Conservation (phyloP, 768 basidiomycete species). For the Amanita polypyramis region DNA sequence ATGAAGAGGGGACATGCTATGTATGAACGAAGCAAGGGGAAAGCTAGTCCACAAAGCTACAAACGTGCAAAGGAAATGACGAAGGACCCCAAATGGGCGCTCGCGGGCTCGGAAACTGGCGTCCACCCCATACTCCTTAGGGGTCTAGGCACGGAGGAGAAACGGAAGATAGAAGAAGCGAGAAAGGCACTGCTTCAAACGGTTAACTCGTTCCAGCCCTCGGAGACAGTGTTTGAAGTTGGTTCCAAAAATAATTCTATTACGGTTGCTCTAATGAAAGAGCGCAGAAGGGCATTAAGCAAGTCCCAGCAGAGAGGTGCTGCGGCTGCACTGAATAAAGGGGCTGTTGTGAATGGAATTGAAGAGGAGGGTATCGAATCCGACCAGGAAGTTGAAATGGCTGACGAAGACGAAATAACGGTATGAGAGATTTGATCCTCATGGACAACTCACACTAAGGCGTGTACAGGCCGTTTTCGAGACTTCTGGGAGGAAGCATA, state of each 20-base stretch:
- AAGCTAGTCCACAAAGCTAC: slow-evolving; percentile 79
- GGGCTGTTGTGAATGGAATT: slow-evolving; percentile 24
- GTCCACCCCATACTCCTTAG: slow-evolving; percentile 63
- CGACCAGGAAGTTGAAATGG: slow-evolving; percentile 47
- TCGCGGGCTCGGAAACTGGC: slow-evolving; percentile 52
- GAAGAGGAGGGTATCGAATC: slow-evolving; percentile 23
- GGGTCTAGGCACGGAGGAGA: slow-evolving; percentile 24
- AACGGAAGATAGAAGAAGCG: slow-evolving; percentile 36
- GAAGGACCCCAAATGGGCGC: slow-evolving; percentile 60
- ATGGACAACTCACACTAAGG: neutral
- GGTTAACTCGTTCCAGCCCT: slow-evolving; percentile 76
- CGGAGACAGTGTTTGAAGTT: slow-evolving; percentile 88
- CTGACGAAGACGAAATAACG: slow-evolving; percentile 67
- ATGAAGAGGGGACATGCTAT: slow-evolving; percentile 85
- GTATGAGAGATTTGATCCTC: slow-evolving; percentile 25
- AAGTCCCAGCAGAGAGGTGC: slow-evolving; percentile 48
- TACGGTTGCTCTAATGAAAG: slow-evolving; percentile 76
- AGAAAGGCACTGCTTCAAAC: slow-evolving; percentile 57
- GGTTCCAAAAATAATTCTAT: slow-evolving; percentile 58
- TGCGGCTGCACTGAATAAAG: slow-evolving; percentile 20
- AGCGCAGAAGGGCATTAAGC: slow-evolving; percentile 65
- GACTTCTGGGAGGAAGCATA: slow-evolving; percentile 35
- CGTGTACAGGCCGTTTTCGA: slow-evolving; percentile 55
- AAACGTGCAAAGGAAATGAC: slow-evolving; percentile 82
- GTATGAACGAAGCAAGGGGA: slow-evolving; percentile 91